Evolutionary conservation across 2,329 filamentous ascomycete genomes (phyloP).

Genomic region (Hypoxylon sp.): DNA sequence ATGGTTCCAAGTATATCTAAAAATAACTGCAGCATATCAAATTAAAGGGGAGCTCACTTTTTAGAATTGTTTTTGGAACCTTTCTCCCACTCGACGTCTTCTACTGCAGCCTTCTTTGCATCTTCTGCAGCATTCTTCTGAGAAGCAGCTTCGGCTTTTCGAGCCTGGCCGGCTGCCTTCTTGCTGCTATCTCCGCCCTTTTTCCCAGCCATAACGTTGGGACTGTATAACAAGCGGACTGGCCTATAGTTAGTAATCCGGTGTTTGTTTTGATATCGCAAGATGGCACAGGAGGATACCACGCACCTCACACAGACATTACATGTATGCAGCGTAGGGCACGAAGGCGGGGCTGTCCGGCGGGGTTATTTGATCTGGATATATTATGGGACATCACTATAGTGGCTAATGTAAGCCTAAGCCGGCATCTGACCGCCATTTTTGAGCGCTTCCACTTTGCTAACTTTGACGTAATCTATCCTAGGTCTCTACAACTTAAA

Average conservation of each 20-base stretch:
- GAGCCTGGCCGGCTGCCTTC: conserved; percentile 87
- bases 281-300: no score
- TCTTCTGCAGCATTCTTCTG: conserved; percentile 78
- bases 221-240: no score
- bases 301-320: no score
- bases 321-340: no score
- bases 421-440: neutral
- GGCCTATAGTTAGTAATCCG: no score
- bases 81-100: conserved; percentile 82
- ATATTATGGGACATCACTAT: conserved; percentile 2
- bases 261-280: conserved; percentile 1
- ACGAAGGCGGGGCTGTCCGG: conserved; percentile 15
- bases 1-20: no score
- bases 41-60: conserved; percentile 69
- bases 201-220: conserved; percentile 71
- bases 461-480: neutral
- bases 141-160: conserved; percentile 89
- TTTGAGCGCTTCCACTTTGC: neutral
- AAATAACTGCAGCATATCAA: neutral
- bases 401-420: neutral
- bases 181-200: conserved; percentile 83
- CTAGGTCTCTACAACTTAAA: neutral
- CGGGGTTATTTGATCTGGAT: conserved; percentile 13
- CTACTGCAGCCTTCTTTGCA: conserved; percentile 69
- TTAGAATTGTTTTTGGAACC: conserved; percentile 86